phyloP scores from a whole-genome alignment of 371 early-diverging fungal genomes.

The Mucor indicus region DNA sequence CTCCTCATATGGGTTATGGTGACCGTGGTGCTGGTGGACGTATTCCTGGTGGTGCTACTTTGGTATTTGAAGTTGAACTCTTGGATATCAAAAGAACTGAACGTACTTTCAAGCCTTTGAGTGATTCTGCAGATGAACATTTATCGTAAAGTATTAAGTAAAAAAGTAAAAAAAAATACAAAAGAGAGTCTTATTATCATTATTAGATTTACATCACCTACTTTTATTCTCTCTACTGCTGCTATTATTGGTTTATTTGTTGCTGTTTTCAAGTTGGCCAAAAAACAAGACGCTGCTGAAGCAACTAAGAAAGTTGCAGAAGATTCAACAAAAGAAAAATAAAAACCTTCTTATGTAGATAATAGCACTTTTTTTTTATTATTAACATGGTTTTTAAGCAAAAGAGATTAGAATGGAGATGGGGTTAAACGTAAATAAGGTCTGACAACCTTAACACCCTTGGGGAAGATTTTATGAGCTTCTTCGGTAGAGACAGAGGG shows the following conservation, averaged over 20 bases:
- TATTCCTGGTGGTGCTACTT: constrained; percentile 58
- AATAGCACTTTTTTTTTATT: not conserved
- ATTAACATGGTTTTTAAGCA: not conserved
- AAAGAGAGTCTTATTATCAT: too few relatives aligned
- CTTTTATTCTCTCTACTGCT: constrained; percentile 22
- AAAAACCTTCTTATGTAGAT: constrained; percentile 6
- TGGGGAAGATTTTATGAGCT: constrained; percentile 80
- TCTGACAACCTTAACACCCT: constrained; percentile 71
- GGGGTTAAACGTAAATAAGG: constrained; percentile 83
- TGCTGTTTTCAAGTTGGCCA: constrained; percentile 12
- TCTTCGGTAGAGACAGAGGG: constrained; percentile 80
- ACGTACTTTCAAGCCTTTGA: too few relatives aligned
- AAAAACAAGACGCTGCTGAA: constrained; percentile 17
- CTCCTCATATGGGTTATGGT: constrained; percentile 68
- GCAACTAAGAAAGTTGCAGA: constrained; percentile 2
- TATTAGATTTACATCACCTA: constrained; percentile 20
- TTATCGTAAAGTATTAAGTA: constrained; percentile 1
- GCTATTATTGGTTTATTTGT: constrained; percentile 18
- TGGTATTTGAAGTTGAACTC: constrained; percentile 70
- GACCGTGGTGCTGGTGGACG: constrained; percentile 52
- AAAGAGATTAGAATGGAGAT: constrained; percentile 44
- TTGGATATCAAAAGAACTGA: constrained; percentile 46
- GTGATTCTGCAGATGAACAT: not conserved
- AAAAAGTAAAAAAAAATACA: too few relatives aligned
- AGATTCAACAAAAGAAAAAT: constrained; percentile 7